These are phyloP conservation scores for Wickerhamomyces sydowiorum DNA, from an alignment of 805 yeast species.

Conservation along the genomic window DNA sequence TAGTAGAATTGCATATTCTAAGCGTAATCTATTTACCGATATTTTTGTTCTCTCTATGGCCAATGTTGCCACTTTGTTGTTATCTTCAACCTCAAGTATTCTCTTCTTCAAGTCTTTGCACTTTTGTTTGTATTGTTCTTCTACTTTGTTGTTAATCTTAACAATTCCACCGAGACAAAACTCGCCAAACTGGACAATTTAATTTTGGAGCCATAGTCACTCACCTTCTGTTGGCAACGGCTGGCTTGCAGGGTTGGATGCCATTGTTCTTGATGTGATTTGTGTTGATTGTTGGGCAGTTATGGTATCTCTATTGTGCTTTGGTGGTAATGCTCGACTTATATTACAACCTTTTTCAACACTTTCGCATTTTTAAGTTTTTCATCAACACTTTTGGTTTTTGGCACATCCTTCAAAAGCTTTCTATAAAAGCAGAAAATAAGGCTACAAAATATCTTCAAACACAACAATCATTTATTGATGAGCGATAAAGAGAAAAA, in stretches of 20 bases:
- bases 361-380: too few relatives aligned
- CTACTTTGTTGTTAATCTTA: slow-evolving; percentile 15
- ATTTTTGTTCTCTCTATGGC: slow-evolving; percentile 74
- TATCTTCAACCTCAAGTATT: slow-evolving; percentile 66
- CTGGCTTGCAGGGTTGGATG: background rate
- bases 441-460: background rate
- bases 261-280: background rate
- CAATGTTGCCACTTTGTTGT: slow-evolving; percentile 69
- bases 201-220: background rate
- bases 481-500: too few relatives aligned
- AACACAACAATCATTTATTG: background rate
- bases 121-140: slow-evolving; percentile 48
- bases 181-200: too few relatives aligned
- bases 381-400: background rate
- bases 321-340: too few relatives aligned
- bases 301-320: too few relatives aligned
- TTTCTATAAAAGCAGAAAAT: background rate
- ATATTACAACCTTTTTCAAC: background rate
- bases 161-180: background rate
- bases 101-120: slow-evolving; percentile 68
- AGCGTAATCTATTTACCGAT: slow-evolving; percentile 69
- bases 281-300: too few relatives aligned
- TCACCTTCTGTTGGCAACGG: background rate
- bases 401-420: background rate
- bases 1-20: slow-evolving; percentile 75